Evolutionary conservation across 495 filamentous ascomycete genomes (phyloP), one percentile per base, ranked within the genome.

Genomic region (Aspergillus biplanus): DNA sequence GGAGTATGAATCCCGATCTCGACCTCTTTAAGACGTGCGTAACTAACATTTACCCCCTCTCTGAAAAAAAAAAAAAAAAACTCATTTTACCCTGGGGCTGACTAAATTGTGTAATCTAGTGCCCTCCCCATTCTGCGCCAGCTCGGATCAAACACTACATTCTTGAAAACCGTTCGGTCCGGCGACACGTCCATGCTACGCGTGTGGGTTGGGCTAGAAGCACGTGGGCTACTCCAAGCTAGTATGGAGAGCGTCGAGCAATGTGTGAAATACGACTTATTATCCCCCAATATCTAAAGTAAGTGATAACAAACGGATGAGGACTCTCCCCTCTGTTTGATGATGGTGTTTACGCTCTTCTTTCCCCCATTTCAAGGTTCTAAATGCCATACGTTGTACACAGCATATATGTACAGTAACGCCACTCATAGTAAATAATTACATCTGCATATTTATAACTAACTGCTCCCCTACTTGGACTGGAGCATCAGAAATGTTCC

Each of bases 141-240:
- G 69, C 84, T 99, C 7, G 93, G 95, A 27, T 85, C 91, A 6
- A 86, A 90, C 59, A 84, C 69, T 53, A 76, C 75, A 6, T 69
- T 80, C 61, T 52, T 82, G 48, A 66, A 78, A 56, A 80, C 80
- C 18, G 81, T 82, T 1, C 85, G 84, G 60, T 80, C 85, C 39
- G 89, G 89, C 56, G 93, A 96, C 68, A 89, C 91, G 66, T 92
- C 89, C n/a, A 93, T 99, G 89, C 77, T 97, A 65, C 92, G 92
- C 71, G 87, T 99, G 0, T 99, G 95, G 95, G 83, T 93, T 37
- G 93, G 93, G 12, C 78, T 99, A 21, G 95, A 99, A 74, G 90
- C 92, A 27, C 85, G 95, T 62, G 89, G 87, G 65, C 91, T 95
- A 71, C 81, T 98, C 75, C 90, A 93, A 74, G 92, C 91, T 50